A percentile compares a stretch with the other conserved stretches of the same genome.
Evolutionary conservation across 78 protist genomes (phyloP).

Genomic region (slime mould (Dictyostelium discoideum)): DNA sequence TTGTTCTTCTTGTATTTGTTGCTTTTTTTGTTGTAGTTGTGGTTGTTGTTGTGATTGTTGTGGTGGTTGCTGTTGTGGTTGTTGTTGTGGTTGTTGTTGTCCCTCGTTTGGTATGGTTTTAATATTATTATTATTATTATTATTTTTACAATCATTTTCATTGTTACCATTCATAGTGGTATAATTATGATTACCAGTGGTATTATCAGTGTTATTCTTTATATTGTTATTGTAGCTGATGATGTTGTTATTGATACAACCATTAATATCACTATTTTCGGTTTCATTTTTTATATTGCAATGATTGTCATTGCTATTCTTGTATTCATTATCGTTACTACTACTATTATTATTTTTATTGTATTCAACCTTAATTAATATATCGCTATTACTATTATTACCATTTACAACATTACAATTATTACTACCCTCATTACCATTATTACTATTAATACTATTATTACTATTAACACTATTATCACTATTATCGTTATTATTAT

Average conservation of each 20-base stretch:
- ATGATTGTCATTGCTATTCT: not conserved
- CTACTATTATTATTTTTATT: not conserved
- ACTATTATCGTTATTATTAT: not conserved
- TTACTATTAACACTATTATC: not conserved
- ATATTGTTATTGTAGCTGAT: not conserved
- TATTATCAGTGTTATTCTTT: not conserved
- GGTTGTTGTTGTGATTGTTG: not conserved
- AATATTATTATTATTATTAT: not conserved
- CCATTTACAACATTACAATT: not conserved
- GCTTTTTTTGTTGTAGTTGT: not conserved
- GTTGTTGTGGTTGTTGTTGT: not conserved
- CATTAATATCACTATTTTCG: not conserved
- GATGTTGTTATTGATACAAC: not conserved
- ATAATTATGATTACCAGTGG: not conserved
- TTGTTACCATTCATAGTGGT: not conserved
- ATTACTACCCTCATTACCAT: not conserved
- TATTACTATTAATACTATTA: not conserved
- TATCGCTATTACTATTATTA: not conserved
- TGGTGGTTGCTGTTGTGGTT: not conserved
- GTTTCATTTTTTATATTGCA: not conserved
- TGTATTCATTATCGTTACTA: not conserved
- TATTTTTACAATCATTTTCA: not conserved
- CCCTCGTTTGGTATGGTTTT: not conserved
- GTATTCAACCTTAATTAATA: too few species aligned
- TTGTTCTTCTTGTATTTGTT: not conserved